These are phyloP conservation scores for Tremellales sp. DNA, from an alignment of 1,284 basidiomycete genomes.

Conservation along the genomic window DNA sequence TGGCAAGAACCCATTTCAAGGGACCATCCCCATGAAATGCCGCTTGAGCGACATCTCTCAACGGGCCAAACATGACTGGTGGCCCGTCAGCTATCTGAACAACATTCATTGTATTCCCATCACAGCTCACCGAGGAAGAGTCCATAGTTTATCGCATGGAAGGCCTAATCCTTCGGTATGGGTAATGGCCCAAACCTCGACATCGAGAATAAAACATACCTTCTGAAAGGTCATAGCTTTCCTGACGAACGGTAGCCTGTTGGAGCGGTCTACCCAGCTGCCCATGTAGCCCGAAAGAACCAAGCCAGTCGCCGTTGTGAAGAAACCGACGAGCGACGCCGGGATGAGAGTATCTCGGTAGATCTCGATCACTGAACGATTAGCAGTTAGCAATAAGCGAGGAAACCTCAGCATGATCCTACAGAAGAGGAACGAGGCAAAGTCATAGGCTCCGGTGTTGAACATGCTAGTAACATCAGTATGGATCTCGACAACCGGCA, in stretches of 20 bases:
- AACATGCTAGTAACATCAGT: slow-evolving; percentile 20
- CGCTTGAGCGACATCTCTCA: slow-evolving; percentile 17
- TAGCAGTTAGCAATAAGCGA: background rate
- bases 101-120: background rate
- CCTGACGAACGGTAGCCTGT: slow-evolving; percentile 37
- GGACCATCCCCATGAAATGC: slow-evolving; percentile 21
- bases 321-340: slow-evolving; percentile 51
- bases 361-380: slow-evolving; percentile 39
- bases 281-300: slow-evolving; percentile 48
- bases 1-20: slow-evolving; percentile 1
- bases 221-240: slow-evolving; percentile 49
- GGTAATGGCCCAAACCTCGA: background rate
- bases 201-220: slow-evolving; percentile 13
- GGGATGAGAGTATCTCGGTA: slow-evolving; percentile 47
- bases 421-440: slow-evolving; percentile 41
- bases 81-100: background rate
- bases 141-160: slow-evolving; percentile 42
- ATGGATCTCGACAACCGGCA: background rate
- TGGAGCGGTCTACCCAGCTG: slow-evolving; percentile 42
- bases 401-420: slow-evolving; percentile 4
- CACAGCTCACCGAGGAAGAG: slow-evolving; percentile 37
- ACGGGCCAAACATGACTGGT: slow-evolving; percentile 39
- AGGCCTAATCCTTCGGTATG: slow-evolving; percentile 13
- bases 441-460: slow-evolving; percentile 24
- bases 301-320: slow-evolving; percentile 47